A percentile compares a stretch with the other conserved stretches of the same genome.
These are phyloP conservation scores for Rasamsonia emersonii DNA, from an alignment of 2,329 filamentous ascomycete species.

Conservation along the genomic window DNA sequence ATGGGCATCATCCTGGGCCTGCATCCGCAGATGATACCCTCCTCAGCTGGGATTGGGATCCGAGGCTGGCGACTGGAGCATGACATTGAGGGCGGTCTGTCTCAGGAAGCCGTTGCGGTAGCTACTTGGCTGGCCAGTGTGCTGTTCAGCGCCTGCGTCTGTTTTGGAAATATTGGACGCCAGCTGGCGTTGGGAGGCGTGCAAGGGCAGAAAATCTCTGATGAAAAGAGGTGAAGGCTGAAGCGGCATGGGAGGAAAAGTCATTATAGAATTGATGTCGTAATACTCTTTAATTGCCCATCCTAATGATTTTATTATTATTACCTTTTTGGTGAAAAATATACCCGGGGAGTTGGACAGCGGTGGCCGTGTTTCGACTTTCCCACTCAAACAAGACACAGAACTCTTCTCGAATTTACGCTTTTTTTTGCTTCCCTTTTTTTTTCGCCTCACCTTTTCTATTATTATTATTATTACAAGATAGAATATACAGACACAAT, in stretches of 20 bases:
- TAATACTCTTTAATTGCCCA: too few species aligned
- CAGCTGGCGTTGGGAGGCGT: conserved; percentile 54
- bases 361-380: too few species aligned
- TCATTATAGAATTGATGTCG: too few species aligned
- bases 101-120: conserved; percentile 49
- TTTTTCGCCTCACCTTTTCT: conserved; percentile 3
- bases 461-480: conserved; percentile 5
- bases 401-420: too few species aligned
- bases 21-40: conserved; percentile 68
- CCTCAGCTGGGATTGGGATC: conserved; percentile 21
- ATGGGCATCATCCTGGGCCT: conserved; percentile 66
- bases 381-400: too few species aligned
- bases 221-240: too few species aligned
- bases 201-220: background rate
- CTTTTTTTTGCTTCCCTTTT: too few species aligned
- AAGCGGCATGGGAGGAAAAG: too few species aligned
- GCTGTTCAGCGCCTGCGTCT: conserved; percentile 87
- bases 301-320: too few species aligned
- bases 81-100: conserved; percentile 26
- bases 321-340: too few species aligned
- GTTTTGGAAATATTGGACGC: conserved; percentile 91
- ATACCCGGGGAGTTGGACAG: too few species aligned
- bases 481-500: too few species aligned
- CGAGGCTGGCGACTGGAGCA: conserved; percentile 22
- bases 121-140: conserved; percentile 89